Base-by-base conservation (phyloP, 352 stramenopile species). In the Globisporangium splendens region DNA sequence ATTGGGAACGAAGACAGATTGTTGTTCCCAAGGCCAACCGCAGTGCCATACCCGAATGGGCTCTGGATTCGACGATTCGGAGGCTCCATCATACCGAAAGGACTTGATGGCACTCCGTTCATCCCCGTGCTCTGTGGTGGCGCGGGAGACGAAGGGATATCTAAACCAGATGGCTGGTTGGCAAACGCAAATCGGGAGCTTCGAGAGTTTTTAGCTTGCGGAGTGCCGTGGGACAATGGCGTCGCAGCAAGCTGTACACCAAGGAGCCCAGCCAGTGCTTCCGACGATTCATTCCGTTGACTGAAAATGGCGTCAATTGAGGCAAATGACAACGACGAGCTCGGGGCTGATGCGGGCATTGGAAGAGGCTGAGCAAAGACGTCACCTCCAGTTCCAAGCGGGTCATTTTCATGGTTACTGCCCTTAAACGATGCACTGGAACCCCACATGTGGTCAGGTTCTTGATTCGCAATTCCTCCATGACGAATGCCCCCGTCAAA, bases 271-370 rank as follows among this genome's bases (percentile, higher is more conserved):
- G 82, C 84, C 8, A 91, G 69, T 8, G 80, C 78, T 35, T 91
- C 82, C 8, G 84, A 87, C n/a, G 82, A 77, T 24, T 92, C 80
- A 33, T 75, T 87, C 22, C 80, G 73, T 43, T 88, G 74, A 50
- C 72, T 90, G 62, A 94, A 94, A 50, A 91, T 91, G 18, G 84
- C 80, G 51, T 94, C 84, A 46, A 94, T 90, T 1, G 82, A 89
- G 7, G 82, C 79, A 70, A 94, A 94, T 17, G 82, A 91, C 39
- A 79, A 80, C 3, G 69, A 70, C 24, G 52, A 70, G 8, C 42
- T 44, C 38, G 70, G 59, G 1, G 46, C 24, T 22, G 73, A 39
- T 1, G 62, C 10, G 13, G 46, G 39, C 46, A 50, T 43, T 18
- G 53, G 46, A 20, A 55, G 31, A 7, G 50, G 46, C 28, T 35